Conservation (phyloP, 805 yeast genomes). For the Teunomyces stri region DNA sequence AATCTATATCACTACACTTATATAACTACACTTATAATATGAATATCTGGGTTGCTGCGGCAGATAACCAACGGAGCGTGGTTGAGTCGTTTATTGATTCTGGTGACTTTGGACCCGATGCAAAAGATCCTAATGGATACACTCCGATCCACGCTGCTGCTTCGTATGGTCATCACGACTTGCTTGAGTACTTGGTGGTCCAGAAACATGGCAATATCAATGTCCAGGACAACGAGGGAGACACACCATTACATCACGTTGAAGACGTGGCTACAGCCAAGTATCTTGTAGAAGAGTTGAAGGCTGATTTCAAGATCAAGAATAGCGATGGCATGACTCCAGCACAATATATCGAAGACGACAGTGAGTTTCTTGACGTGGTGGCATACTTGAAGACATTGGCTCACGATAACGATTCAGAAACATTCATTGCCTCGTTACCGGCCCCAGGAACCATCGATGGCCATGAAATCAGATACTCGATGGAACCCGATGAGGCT, state of each 20-base stretch:
- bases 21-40: too few species aligned
- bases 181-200: slow-evolving; percentile 54
- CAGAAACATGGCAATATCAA: slow-evolving; percentile 75
- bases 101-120: slow-evolving; percentile 59
- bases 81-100: slow-evolving; percentile 57
- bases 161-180: slow-evolving; percentile 77
- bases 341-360: slow-evolving; percentile 73
- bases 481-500: slow-evolving; percentile 48
- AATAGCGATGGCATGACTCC: slow-evolving; percentile 79
- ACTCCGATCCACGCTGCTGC: slow-evolving; percentile 98
- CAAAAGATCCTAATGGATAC: slow-evolving; percentile 89
- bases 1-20: neutral
- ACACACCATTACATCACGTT: slow-evolving; percentile 89
- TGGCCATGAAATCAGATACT: slow-evolving; percentile 56
- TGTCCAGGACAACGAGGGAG: slow-evolving; percentile 84
- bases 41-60: slow-evolving; percentile 94
- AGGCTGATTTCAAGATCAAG: slow-evolving; percentile 61
- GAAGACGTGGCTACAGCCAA: slow-evolving; percentile 71
- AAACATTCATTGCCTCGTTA: slow-evolving; percentile 19
- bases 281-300: slow-evolving; percentile 59
- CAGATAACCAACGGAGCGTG: slow-evolving; percentile 66
- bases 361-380: slow-evolving; percentile 80
- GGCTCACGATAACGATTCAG: slow-evolving; percentile 24
- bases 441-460: slow-evolving; percentile 39
- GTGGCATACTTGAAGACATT: slow-evolving; percentile 57